These are phyloP conservation scores for Diaporthe capsici DNA, from an alignment of 2,329 filamentous ascomycete species.

Conservation along the genomic window DNA sequence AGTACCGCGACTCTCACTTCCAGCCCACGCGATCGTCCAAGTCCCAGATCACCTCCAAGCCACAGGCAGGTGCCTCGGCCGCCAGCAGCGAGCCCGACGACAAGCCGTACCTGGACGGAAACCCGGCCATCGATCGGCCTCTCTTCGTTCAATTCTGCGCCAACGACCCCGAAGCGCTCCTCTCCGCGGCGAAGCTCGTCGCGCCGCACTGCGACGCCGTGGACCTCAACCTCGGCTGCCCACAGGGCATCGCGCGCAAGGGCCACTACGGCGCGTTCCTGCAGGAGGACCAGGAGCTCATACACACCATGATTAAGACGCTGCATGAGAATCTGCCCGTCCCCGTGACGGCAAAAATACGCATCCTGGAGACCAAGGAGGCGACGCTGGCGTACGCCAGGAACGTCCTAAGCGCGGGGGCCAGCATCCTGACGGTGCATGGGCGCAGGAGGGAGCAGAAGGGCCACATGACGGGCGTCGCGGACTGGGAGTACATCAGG, in stretches of 20 bases:
- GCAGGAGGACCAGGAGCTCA: slow-evolving; percentile 90
- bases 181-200: slow-evolving; percentile 83
- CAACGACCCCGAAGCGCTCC: slow-evolving; percentile 84
- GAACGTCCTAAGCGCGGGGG: slow-evolving; percentile 88
- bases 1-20: slow-evolving; percentile 86
- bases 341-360: slow-evolving; percentile 95
- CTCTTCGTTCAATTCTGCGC: slow-evolving; percentile 98
- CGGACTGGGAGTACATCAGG: slow-evolving; percentile 89
- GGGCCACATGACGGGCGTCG: slow-evolving; percentile 92
- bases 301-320: slow-evolving; percentile 86
- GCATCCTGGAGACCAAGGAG: slow-evolving; percentile 88
- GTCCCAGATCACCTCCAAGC: slow-evolving; percentile 26
- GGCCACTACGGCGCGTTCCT: slow-evolving; percentile 95
- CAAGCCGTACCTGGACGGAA: slow-evolving; percentile 82
- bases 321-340: slow-evolving; percentile 83
- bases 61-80: slow-evolving; percentile 38
- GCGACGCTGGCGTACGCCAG: slow-evolving; percentile 90
- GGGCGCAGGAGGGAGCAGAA: slow-evolving; percentile 92
- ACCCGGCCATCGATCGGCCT: slow-evolving; percentile 86
- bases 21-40: slow-evolving; percentile 68
- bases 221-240: slow-evolving; percentile 95
- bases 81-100: slow-evolving; percentile 41
- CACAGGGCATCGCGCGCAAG: slow-evolving; percentile 92
- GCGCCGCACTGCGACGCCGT: slow-evolving; percentile 94
- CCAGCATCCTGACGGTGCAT: slow-evolving; percentile 94